Evolutionary conservation across 2,329 filamentous ascomycete species (phyloP).

Genomic region (Pseudogymnoascus sp.): DNA sequence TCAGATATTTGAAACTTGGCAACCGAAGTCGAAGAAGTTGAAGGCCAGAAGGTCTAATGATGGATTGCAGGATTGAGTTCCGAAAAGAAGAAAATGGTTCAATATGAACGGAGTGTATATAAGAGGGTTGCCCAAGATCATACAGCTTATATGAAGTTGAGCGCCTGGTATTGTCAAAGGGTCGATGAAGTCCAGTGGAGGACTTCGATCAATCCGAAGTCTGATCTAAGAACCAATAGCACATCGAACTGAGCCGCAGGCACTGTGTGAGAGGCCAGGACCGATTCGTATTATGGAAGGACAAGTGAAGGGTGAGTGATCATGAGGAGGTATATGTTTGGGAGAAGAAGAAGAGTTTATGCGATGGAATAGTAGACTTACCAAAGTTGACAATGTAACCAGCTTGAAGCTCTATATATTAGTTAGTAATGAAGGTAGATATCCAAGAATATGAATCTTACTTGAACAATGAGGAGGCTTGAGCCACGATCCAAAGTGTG

Average conservation of each 20-base stretch:
- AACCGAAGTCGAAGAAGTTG: background rate
- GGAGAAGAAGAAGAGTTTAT: background rate
- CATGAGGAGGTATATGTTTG: background rate
- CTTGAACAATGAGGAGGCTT: background rate
- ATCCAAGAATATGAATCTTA: background rate
- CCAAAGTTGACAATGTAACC: background rate
- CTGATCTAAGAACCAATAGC: background rate
- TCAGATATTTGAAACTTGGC: background rate
- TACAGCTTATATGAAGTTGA: background rate
- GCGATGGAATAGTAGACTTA: background rate
- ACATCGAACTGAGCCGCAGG: background rate
- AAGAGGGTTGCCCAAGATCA: background rate
- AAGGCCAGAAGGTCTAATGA: background rate
- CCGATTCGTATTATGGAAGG: background rate
- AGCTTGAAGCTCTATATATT: slow-evolving; percentile 1
- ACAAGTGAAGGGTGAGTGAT: background rate
- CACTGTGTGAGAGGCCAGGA: background rate
- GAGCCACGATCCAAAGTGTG: background rate
- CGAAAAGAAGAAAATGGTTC: slow-evolving; percentile 2
- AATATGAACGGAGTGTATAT: slow-evolving; percentile 10
- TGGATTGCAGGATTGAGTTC: background rate
- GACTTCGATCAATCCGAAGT: background rate
- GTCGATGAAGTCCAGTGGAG: background rate
- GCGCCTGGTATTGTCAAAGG: background rate
- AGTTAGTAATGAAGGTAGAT: background rate